Conservation (phyloP, 495 filamentous ascomycete genomes). For the Neurospora intermedia region DNA sequence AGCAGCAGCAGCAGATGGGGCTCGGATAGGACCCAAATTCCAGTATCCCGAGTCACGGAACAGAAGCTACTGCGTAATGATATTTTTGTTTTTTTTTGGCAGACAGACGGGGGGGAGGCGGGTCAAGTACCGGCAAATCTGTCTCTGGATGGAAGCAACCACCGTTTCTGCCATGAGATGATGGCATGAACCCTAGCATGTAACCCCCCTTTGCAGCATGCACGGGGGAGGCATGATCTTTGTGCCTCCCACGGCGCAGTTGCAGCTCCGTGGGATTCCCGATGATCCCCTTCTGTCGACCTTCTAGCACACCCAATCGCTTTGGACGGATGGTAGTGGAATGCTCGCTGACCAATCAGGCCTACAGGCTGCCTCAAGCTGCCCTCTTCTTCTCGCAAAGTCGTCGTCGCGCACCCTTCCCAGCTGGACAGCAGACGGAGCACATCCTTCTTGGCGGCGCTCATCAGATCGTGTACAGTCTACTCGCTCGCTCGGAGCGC, state of each 20-base stretch:
- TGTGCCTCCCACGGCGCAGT: constrained; percentile 1
- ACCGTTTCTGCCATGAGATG: not conserved
- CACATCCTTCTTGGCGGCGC: not conserved
- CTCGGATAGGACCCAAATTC: not conserved
- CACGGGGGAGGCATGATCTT: not conserved
- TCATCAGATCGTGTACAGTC: not conserved
- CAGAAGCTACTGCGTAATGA: not conserved
- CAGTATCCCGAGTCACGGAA: not conserved
- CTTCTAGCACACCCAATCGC: constrained; percentile 5
- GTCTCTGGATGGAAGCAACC: not conserved
- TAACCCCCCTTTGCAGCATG: constrained; percentile 6
- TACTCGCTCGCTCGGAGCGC: not conserved
- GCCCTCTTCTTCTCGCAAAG: constrained; percentile 1
- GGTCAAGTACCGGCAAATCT: constrained; percentile 1
- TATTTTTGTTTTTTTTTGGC: not conserved
- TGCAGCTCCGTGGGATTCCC: constrained; percentile 1
- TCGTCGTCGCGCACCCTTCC: constrained; percentile 3
- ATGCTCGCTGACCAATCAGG: constrained; percentile 6
- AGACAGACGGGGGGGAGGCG: not conserved
- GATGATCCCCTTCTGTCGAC: constrained; percentile 1
- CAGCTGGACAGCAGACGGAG: not conserved
- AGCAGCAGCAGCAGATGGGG: constrained; percentile 1
- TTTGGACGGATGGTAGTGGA: not conserved
- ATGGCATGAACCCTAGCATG: constrained; percentile 5
- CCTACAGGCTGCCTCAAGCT: not conserved